Evolutionary conservation across 495 filamentous ascomycete genomes (phyloP).

Genomic region (Neurospora sp.): DNA sequence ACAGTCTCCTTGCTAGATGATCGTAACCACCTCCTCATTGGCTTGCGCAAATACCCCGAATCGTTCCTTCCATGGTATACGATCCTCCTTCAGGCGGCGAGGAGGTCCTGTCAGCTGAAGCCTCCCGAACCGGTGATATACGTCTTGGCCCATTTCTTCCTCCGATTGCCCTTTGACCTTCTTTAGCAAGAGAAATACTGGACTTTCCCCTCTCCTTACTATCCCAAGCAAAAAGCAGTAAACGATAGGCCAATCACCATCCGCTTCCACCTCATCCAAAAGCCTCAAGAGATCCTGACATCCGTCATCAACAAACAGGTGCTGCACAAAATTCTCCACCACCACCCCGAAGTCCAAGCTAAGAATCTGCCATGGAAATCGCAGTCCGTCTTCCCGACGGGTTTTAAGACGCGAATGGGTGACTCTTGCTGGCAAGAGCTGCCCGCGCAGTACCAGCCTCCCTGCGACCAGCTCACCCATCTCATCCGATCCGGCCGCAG

Average conservation of each 20-base stretch:
- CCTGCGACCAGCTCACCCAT: conserved; percentile 6
- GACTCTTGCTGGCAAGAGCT: not conserved
- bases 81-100: not conserved
- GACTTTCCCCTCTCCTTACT: not conserved
- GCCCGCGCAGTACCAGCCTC: not conserved
- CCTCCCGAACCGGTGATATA: not conserved
- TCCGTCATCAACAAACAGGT: not conserved
- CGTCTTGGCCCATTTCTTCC: not conserved
- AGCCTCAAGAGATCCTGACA: not conserved
- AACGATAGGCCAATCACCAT: not conserved
- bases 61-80: not conserved
- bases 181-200: not conserved
- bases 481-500: not conserved
- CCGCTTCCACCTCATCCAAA: not conserved
- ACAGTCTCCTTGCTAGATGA: not conserved
- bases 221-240: not conserved
- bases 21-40: not conserved
- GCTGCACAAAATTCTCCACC: not conserved
- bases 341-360: not conserved
- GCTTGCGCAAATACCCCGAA: not conserved
- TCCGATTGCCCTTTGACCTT: not conserved
- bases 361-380: not conserved
- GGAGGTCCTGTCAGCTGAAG: not conserved
- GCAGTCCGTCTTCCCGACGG: not conserved
- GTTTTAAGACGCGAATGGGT: not conserved